Conservation (phyloP, 176 grass and related monocot species). For the Oryza coarctata region DNA sequence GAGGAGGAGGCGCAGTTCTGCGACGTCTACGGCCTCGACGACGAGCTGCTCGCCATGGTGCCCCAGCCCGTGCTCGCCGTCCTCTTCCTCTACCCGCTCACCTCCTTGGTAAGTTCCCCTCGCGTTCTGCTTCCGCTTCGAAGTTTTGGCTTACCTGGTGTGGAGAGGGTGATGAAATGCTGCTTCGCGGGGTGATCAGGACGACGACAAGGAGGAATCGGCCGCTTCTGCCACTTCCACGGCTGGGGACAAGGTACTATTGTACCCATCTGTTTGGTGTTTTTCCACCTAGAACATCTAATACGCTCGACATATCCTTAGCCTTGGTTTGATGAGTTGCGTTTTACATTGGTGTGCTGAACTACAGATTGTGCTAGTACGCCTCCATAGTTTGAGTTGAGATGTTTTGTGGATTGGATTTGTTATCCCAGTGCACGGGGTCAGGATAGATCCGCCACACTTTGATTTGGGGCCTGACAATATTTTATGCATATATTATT, state of each 20-base stretch:
- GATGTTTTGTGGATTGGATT: background rate
- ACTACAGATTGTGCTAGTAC: background rate
- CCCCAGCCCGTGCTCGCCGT: slow-evolving; percentile 92
- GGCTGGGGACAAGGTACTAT: slow-evolving; percentile 15
- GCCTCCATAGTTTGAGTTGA: background rate
- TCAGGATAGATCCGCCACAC: background rate
- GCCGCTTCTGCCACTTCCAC: slow-evolving; percentile 22
- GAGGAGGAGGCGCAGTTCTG: slow-evolving; percentile 70
- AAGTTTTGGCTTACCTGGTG: background rate
- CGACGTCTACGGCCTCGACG: slow-evolving; percentile 93
- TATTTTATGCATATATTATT: background rate
- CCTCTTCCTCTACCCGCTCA: slow-evolving; percentile 86
- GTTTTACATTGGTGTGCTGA: background rate
- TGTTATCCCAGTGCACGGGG: background rate
- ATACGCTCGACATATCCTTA: background rate
- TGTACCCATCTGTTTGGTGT: background rate
- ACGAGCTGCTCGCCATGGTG: slow-evolving; percentile 86
- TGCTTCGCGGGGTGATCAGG: slow-evolving; percentile 17
- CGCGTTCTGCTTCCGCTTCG: background rate
- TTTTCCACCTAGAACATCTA: background rate
- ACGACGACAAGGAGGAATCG: slow-evolving; percentile 36
- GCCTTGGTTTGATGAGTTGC: background rate
- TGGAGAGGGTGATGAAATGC: background rate
- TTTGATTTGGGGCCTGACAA: background rate
- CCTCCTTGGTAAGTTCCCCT: slow-evolving; percentile 37